Evolutionary conservation across 2,329 filamentous ascomycete genomes (phyloP).

Genomic region (Fusarium subglutinans): DNA sequence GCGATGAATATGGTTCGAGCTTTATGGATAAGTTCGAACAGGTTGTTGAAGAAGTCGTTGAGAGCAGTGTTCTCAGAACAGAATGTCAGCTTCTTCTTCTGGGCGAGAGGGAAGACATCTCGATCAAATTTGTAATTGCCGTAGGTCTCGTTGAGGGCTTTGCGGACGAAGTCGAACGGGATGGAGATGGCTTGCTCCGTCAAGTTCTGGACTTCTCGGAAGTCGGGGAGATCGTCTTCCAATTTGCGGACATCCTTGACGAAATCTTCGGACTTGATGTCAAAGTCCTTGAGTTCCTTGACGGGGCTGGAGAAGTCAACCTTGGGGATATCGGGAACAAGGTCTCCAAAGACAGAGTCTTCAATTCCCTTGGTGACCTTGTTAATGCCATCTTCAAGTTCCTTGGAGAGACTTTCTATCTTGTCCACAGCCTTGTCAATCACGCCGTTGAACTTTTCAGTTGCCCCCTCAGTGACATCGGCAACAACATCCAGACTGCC

Average conservation of each 20-base stretch:
- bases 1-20: constrained; percentile 80
- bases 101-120: constrained; percentile 80
- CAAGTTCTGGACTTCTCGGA: constrained; percentile 83
- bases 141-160: constrained; percentile 75
- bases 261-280: constrained; percentile 73
- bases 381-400: constrained; percentile 59
- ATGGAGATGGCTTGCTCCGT: constrained; percentile 77
- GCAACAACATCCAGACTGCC: constrained; percentile 78
- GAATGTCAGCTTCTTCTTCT: constrained; percentile 84
- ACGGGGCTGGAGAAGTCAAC: constrained; percentile 75
- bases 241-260: constrained; percentile 75
- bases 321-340: constrained; percentile 54
- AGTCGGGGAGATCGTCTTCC: constrained; percentile 83
- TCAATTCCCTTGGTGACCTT: constrained; percentile 57
- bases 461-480: constrained; percentile 61
- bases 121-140: constrained; percentile 81
- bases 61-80: constrained; percentile 88
- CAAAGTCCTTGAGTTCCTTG: constrained; percentile 72
- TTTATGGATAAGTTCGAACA: constrained; percentile 72
- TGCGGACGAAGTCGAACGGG: constrained; percentile 84
- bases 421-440: constrained; percentile 65
- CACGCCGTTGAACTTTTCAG: constrained; percentile 59
- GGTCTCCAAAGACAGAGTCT: constrained; percentile 60
- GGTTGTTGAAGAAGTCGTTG: constrained; percentile 80
- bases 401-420: constrained; percentile 67